Evolutionary conservation across 805 yeast genomes (phyloP).

Genomic region (Danielia oregonensis): DNA sequence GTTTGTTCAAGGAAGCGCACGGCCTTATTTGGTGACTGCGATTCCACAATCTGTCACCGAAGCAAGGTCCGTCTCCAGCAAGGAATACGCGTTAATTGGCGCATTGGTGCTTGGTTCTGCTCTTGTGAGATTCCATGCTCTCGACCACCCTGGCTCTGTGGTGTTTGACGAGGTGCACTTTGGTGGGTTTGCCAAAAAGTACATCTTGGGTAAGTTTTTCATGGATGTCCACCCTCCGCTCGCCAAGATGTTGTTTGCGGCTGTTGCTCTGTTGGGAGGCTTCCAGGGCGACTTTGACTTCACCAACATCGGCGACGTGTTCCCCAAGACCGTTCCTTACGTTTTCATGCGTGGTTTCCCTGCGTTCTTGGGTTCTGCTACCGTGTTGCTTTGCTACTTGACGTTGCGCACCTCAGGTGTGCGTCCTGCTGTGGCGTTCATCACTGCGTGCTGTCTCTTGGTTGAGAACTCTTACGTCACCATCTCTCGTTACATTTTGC

Average conservation of each 20-base stretch:
- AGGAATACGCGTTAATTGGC: slow-evolving; percentile 28
- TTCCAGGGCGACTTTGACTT: slow-evolving; percentile 70
- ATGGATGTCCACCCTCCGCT: slow-evolving; percentile 81
- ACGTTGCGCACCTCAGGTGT: slow-evolving; percentile 73
- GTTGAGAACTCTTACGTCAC: slow-evolving; percentile 70
- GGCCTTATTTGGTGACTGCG: slow-evolving; percentile 53
- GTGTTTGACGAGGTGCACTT: slow-evolving; percentile 94
- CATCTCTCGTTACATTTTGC: slow-evolving; percentile 67
- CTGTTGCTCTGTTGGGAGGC: slow-evolving; percentile 63
- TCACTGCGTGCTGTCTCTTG: slow-evolving; percentile 53
- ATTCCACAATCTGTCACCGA: slow-evolving; percentile 38
- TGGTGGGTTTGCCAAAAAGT: slow-evolving; percentile 92
- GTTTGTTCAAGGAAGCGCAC: slow-evolving; percentile 44
- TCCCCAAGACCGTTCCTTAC: slow-evolving; percentile 60
- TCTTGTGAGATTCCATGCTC: slow-evolving; percentile 55
- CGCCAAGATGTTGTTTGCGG: slow-evolving; percentile 73
- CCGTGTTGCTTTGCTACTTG: slow-evolving; percentile 60
- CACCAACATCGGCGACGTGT: slow-evolving; percentile 60
- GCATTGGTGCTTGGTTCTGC: slow-evolving; percentile 47
- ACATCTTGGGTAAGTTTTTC: slow-evolving; percentile 60
- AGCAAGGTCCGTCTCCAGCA: slow-evolving; percentile 13
- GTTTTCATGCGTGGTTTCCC: slow-evolving; percentile 67
- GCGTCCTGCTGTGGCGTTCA: slow-evolving; percentile 56
- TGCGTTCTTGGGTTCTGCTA: slow-evolving; percentile 64
- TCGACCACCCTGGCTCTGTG: slow-evolving; percentile 72